Evolutionary conservation across 805 yeast genomes (phyloP).

Genomic region (Blastobotrys peoriensis): DNA sequence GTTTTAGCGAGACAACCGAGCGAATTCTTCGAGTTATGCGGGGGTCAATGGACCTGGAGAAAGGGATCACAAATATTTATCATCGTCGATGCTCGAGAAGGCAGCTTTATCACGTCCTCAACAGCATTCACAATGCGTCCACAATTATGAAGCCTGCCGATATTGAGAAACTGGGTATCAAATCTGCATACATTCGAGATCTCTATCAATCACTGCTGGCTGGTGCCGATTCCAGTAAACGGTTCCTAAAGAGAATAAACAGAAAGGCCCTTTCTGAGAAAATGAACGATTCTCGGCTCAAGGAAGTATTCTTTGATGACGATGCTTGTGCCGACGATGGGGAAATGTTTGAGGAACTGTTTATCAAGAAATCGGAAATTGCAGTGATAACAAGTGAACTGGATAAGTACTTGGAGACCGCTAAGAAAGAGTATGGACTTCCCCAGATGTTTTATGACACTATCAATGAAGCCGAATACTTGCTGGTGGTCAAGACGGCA

Average conservation of each 20-base stretch:
- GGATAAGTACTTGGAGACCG: slow-evolving; percentile 43
- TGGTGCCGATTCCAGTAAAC: slow-evolving; percentile 27
- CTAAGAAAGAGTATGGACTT: slow-evolving; percentile 44
- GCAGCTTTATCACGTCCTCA: slow-evolving; percentile 53
- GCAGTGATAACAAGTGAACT: slow-evolving; percentile 41
- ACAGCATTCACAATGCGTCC: slow-evolving; percentile 35
- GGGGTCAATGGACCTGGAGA: slow-evolving; percentile 49
- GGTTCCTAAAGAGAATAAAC: slow-evolving; percentile 21
- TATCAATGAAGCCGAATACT: slow-evolving; percentile 32
- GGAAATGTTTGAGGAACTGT: slow-evolving; percentile 5
- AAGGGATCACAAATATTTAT: slow-evolving; percentile 50
- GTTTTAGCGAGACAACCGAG: slow-evolving; percentile 23
- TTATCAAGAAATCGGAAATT: slow-evolving; percentile 28
- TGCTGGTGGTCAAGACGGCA: slow-evolving; percentile 67
- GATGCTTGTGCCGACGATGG: slow-evolving; percentile 17
- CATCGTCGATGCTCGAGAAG: slow-evolving; percentile 53
- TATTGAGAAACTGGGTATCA: slow-evolving; percentile 16
- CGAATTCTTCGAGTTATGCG: slow-evolving; percentile 25
- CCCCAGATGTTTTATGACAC: slow-evolving; percentile 53
- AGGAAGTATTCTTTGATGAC: slow-evolving; percentile 21
- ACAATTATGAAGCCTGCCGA: slow-evolving; percentile 25
- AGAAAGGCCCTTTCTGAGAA: slow-evolving; percentile 19
- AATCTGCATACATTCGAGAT: slow-evolving; percentile 33
- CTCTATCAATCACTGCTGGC: slow-evolving; percentile 37
- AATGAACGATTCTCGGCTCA: slow-evolving; percentile 14